Conservation (phyloP, 1,284 basidiomycete species). For the Malassezia arunalokei region DNA sequence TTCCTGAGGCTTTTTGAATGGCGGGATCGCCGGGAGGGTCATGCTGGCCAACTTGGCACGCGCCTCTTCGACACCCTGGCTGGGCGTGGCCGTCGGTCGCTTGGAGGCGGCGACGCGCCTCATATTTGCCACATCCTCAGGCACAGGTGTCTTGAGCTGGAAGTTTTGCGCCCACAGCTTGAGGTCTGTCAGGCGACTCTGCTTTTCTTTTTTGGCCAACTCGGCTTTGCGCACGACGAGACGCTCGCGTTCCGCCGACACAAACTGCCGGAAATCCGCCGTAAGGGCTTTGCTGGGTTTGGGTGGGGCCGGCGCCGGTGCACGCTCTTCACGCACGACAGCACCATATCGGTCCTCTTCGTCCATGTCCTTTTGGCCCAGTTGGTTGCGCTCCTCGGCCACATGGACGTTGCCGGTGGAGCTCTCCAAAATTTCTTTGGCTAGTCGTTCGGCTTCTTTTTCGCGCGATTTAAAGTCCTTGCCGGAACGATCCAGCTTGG, state of each 20-base stretch:
- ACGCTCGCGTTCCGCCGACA: slow-evolving; percentile 37
- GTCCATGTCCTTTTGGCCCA: slow-evolving; percentile 60
- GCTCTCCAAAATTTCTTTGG: slow-evolving; percentile 69
- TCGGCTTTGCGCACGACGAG: slow-evolving; percentile 74
- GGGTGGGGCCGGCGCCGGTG: slow-evolving; percentile 53
- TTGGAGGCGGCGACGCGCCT: not conserved
- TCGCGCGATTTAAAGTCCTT: slow-evolving; percentile 81
- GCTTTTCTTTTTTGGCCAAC: slow-evolving; percentile 80
- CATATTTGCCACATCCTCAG: slow-evolving; percentile 76
- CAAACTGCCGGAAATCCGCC: slow-evolving; percentile 40
- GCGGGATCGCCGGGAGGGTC: slow-evolving; percentile 73
- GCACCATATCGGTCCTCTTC: slow-evolving; percentile 98
- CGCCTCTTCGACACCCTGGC: slow-evolving; percentile 18
- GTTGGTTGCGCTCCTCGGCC: slow-evolving; percentile 74
- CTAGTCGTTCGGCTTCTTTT: slow-evolving; percentile 71
- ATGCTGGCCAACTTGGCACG: slow-evolving; percentile 47
- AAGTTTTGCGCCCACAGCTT: slow-evolving; percentile 83
- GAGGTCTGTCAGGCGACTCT: slow-evolving; percentile 77
- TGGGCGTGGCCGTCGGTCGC: slow-evolving; percentile 9
- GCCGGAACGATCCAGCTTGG: slow-evolving; percentile 71
- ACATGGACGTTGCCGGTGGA: slow-evolving; percentile 61
- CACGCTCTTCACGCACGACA: slow-evolving; percentile 72
- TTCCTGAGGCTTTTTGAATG: slow-evolving; percentile 55
- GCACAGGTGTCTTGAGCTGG: slow-evolving; percentile 90
- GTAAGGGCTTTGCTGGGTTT: slow-evolving; percentile 23